These are phyloP conservation scores for Talaromyces stipitatus DNA, from an alignment of 495 filamentous ascomycete genomes.

Conservation along the genomic window DNA sequence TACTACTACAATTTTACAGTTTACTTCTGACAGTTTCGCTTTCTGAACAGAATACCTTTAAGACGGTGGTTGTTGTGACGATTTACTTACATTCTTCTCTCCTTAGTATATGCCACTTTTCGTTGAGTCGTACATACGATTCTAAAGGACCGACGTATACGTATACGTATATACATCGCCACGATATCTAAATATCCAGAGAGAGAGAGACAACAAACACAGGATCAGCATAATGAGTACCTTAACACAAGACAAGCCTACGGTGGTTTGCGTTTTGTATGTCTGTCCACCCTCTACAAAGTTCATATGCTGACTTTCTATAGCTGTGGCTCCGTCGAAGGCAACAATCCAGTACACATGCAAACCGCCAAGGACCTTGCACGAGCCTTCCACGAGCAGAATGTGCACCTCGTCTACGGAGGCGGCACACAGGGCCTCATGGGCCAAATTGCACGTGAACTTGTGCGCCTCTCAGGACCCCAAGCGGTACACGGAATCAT, in stretches of 20 bases:
- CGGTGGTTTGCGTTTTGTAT: constrained; percentile 79
- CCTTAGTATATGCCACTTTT: too few species aligned
- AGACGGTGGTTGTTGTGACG: too few species aligned
- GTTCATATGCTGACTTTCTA: constrained; percentile 7
- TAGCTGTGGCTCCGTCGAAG: constrained; percentile 69
- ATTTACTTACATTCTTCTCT: too few species aligned
- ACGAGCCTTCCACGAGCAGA: constrained; percentile 59
- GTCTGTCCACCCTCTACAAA: constrained; percentile 17
- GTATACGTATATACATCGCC: too few species aligned
- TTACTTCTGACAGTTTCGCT: too few species aligned
- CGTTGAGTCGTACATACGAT: too few species aligned
- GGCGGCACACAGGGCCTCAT: constrained; percentile 92
- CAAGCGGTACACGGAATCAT: constrained; percentile 87
- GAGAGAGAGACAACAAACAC: not conserved
- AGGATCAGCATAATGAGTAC: not conserved
- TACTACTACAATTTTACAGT: too few species aligned
- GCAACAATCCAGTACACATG: constrained; percentile 59
- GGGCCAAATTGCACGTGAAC: constrained; percentile 82
- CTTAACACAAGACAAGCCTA: constrained; percentile 21
- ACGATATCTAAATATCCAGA: not conserved
- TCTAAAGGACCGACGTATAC: too few species aligned
- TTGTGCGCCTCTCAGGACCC: constrained; percentile 80
- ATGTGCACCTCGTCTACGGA: constrained; percentile 82
- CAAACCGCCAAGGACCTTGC: constrained; percentile 76
- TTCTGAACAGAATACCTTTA: too few species aligned